These are phyloP conservation scores for Stephania yunnanensis DNA, from an alignment of 164 flowering plant species.

Conservation along the genomic window DNA sequence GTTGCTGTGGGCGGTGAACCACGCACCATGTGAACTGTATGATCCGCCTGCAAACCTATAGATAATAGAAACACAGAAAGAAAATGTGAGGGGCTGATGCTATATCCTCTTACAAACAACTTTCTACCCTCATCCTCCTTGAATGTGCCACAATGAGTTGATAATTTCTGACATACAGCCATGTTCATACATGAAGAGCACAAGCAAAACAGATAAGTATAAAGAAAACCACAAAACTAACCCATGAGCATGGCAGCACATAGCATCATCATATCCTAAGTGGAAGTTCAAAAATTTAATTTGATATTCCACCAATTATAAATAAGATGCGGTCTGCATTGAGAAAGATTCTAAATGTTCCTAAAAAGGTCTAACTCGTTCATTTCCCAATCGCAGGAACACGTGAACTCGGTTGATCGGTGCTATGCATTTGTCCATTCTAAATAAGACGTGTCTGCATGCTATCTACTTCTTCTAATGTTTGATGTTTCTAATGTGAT, in stretches of 20 bases:
- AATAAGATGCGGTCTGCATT: neutral
- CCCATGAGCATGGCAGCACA: neutral
- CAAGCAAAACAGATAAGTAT: neutral
- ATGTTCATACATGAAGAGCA: neutral
- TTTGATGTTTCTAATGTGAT: too few relatives aligned
- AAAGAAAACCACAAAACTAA: neutral
- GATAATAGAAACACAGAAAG: neutral
- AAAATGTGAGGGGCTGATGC: neutral
- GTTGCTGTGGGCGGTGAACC: constrained; percentile 49
- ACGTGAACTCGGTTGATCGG: too few relatives aligned
- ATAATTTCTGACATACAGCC: neutral
- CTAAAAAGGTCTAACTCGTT: too few relatives aligned
- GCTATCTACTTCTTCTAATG: too few relatives aligned
- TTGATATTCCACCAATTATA: neutral
- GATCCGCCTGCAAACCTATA: constrained; percentile 75
- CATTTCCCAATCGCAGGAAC: too few relatives aligned
- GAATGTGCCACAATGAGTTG: neutral
- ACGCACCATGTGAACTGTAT: constrained; percentile 81
- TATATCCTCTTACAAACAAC: neutral
- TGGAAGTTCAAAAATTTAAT: neutral
- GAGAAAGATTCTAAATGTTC: neutral
- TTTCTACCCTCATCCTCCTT: neutral
- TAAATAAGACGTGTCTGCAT: too few relatives aligned
- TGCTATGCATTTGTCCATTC: too few relatives aligned
- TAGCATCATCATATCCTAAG: neutral